Evolutionary conservation across 345 rosid genomes (phyloP).

Genomic region (Eutrema yunnanense): DNA sequence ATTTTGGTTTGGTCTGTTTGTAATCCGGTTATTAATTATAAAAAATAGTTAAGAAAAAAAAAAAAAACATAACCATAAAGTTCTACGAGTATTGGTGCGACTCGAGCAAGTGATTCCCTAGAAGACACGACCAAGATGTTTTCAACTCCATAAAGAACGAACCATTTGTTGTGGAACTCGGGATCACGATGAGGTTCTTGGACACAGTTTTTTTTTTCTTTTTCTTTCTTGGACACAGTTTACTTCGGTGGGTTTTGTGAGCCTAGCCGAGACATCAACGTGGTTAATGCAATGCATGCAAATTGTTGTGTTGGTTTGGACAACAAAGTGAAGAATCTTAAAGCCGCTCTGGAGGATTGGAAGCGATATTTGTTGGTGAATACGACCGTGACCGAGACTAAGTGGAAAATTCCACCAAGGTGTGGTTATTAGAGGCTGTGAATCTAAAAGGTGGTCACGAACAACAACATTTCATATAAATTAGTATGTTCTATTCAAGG

Average conservation of each 20-base stretch:
- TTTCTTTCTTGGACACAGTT: slow-evolving; percentile 6
- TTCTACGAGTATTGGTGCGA: slow-evolving; percentile 59
- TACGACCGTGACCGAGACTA: slow-evolving; percentile 8
- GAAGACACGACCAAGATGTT: slow-evolving; percentile 64
- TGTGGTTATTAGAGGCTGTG: not conserved
- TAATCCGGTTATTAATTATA: no score
- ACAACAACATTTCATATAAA: not conserved
- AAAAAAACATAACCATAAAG: slow-evolving; percentile 27
- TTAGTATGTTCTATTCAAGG: not conserved
- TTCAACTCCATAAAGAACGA: slow-evolving; percentile 48
- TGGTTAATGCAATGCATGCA: slow-evolving; percentile 65
- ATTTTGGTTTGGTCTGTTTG: no score
- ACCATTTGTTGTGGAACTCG: slow-evolving; percentile 15
- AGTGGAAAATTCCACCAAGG: slow-evolving; percentile 4
- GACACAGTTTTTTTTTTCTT: slow-evolving; percentile 26
- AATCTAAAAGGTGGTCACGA: no score
- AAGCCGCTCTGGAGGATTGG: slow-evolving; percentile 50
- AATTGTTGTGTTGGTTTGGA: slow-evolving; percentile 61
- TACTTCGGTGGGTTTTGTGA: slow-evolving; percentile 65
- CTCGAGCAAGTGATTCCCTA: slow-evolving; percentile 35
- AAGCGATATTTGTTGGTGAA: slow-evolving; percentile 27
- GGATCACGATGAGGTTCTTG: slow-evolving; percentile 42
- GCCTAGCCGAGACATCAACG: slow-evolving; percentile 34
- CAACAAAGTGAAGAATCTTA: slow-evolving; percentile 46
- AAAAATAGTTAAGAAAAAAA: no score